phyloP scores from a whole-genome alignment of 768 basidiomycete genomes.

The Trametes coccinea region DNA sequence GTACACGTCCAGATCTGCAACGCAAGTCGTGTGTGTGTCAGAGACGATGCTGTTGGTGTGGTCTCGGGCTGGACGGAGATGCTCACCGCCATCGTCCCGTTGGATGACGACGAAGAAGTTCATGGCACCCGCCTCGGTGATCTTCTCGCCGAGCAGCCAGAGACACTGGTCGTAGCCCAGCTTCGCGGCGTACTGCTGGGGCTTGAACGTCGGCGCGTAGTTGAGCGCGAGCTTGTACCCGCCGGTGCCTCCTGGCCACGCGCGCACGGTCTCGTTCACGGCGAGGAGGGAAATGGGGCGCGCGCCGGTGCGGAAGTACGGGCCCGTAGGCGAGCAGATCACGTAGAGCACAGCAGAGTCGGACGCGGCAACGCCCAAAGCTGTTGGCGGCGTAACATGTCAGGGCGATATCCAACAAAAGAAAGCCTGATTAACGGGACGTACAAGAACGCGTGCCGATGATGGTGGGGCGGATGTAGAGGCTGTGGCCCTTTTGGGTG shows the following conservation, averaged over 20 bases:
- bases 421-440: slow-evolving; percentile 1
- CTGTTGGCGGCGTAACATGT: slow-evolving; percentile 5
- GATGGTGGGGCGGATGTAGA: slow-evolving; percentile 86
- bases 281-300: slow-evolving; percentile 52
- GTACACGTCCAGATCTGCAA: slow-evolving; percentile 70
- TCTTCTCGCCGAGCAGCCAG: slow-evolving; percentile 49
- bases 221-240: slow-evolving; percentile 53
- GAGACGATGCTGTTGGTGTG: not conserved
- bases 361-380: slow-evolving; percentile 72
- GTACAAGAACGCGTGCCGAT: slow-evolving; percentile 48
- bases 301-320: slow-evolving; percentile 51
- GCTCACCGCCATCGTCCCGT: slow-evolving; percentile 43
- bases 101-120: slow-evolving; percentile 54
- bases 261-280: slow-evolving; percentile 48
- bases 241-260: slow-evolving; percentile 58
- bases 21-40: not conserved
- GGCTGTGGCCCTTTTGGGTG: slow-evolving; percentile 63
- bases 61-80: not conserved
- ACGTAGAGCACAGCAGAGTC: slow-evolving; percentile 84
- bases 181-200: slow-evolving; percentile 50
- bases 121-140: slow-evolving; percentile 52
- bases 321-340: slow-evolving; percentile 66
- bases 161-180: slow-evolving; percentile 56
- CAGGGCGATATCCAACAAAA: not conserved
- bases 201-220: slow-evolving; percentile 42